A percentile compares a stretch with the other conserved stretches of the same genome.
Evolutionary conservation across 2,329 filamentous ascomycete genomes (phyloP).

Genomic region (Huntiella decipiens): DNA sequence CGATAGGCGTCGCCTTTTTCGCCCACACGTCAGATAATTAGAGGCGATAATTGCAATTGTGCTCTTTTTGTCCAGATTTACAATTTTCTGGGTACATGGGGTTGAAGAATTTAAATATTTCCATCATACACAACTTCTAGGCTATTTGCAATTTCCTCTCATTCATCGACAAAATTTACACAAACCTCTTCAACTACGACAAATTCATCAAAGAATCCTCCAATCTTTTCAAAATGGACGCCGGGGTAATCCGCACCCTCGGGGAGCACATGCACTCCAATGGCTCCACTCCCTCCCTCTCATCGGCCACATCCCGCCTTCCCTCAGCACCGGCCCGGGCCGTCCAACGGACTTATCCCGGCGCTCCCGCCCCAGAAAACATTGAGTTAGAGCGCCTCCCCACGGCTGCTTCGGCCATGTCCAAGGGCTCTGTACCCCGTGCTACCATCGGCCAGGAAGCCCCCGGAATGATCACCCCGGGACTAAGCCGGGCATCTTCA

Average conservation of each 20-base stretch:
- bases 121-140: too few species aligned
- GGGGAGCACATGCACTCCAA: not conserved
- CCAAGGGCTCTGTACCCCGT: not conserved
- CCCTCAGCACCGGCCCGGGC: conserved; percentile 19
- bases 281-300: conserved; percentile 9
- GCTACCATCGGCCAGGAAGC: not conserved
- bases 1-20: too few species aligned
- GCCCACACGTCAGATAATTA: too few species aligned
- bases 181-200: not conserved
- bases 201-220: not conserved
- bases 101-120: too few species aligned
- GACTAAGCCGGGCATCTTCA: not conserved
- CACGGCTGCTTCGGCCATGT: not conserved
- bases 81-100: too few species aligned
- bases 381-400: conserved; percentile 1
- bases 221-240: not conserved
- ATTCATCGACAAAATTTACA: too few species aligned
- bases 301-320: conserved; percentile 3
- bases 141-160: too few species aligned
- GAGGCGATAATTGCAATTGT: too few species aligned
- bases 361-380: conserved; percentile 17
- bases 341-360: conserved; percentile 22
- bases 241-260: not conserved
- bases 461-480: not conserved
- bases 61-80: too few species aligned